phyloP scores from a whole-genome alignment of 345 rosid genomes.

The Hibiscus trionum region DNA sequence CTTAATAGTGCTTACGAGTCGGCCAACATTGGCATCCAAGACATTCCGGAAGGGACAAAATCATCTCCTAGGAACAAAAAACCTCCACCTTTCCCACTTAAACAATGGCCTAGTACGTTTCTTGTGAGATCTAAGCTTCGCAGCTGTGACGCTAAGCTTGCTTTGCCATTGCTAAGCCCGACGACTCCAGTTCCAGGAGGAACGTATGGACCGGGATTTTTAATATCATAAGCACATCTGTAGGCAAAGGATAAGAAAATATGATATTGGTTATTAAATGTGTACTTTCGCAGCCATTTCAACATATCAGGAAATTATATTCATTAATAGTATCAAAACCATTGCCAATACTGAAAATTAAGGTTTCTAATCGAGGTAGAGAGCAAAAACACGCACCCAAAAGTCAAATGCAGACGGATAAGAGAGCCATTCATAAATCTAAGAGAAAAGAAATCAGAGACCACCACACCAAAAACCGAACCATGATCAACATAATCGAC shows the following conservation, averaged over 20 bases:
- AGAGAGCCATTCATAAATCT: slow-evolving; percentile 37
- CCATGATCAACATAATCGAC: slow-evolving; percentile 68
- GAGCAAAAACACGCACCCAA: slow-evolving; percentile 51
- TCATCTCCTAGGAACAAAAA: slow-evolving; percentile 72
- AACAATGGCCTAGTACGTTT: slow-evolving; percentile 77
- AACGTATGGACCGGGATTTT: slow-evolving; percentile 33
- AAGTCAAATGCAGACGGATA: slow-evolving; percentile 37
- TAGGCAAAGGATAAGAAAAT: slow-evolving; percentile 4
- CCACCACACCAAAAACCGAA: slow-evolving; percentile 69
- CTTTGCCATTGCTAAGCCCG: slow-evolving; percentile 73
- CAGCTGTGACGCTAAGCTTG: slow-evolving; percentile 63
- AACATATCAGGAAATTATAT: background rate
- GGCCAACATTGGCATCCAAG: slow-evolving; percentile 52
- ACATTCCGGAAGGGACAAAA: slow-evolving; percentile 49
- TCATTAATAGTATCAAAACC: background rate
- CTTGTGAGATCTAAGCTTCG: slow-evolving; percentile 28
- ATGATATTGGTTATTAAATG: background rate
- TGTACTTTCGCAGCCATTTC: background rate
- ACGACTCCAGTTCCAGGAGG: slow-evolving; percentile 70
- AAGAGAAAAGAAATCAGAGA: slow-evolving; percentile 37
- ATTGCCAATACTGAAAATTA: too few species aligned
- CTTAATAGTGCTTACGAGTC: slow-evolving; percentile 32
- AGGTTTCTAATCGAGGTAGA: background rate
- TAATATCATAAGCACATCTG: slow-evolving; percentile 82
- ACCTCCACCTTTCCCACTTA: slow-evolving; percentile 69